Percentiles rank a stretch among this genome's conserved stretches.
These are phyloP conservation scores for Melastoma malabathricum DNA, from an alignment of 345 rosid genomes.

Conservation along the genomic window DNA sequence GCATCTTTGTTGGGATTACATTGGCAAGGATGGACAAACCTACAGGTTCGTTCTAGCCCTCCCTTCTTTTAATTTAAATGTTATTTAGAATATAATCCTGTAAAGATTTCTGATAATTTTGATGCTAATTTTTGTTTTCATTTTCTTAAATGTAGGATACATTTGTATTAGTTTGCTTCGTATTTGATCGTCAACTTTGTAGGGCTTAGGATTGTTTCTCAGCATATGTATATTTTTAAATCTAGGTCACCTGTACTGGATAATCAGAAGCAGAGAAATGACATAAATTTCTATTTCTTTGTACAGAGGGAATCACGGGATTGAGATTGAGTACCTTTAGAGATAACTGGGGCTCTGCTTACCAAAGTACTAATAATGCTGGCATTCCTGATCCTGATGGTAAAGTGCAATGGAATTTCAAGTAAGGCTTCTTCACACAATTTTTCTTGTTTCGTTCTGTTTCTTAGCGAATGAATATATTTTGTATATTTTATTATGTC, in stretches of 20 bases:
- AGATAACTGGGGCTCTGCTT: conserved; percentile 86
- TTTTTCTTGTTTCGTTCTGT: no score
- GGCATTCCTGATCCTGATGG: conserved; percentile 90
- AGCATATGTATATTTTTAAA: no score
- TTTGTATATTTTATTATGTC: no score
- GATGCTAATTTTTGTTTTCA: no score
- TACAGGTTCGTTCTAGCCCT: conserved; percentile 23
- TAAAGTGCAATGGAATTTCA: conserved; percentile 67
- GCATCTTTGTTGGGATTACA: conserved; percentile 81
- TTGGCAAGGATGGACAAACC: conserved; percentile 59
- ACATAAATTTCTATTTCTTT: conserved; percentile 9
- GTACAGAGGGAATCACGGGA: conserved; percentile 81
- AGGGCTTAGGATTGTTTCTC: no score
- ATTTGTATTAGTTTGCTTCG: no score
- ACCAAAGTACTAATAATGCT: conserved; percentile 77
- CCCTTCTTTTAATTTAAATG: no score
- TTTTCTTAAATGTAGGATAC: no score
- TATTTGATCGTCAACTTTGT: no score
- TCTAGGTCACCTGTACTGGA: neutral
- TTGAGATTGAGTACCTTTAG: conserved; percentile 65
- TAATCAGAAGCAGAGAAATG: conserved; percentile 3
- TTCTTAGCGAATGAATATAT: no score
- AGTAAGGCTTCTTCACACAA: conserved; percentile 27
- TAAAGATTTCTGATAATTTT: no score
- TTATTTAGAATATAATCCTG: no score